Evolutionary conservation across 1,284 basidiomycete genomes (phyloP).

Genomic region (Agroathelia rolfsii): DNA sequence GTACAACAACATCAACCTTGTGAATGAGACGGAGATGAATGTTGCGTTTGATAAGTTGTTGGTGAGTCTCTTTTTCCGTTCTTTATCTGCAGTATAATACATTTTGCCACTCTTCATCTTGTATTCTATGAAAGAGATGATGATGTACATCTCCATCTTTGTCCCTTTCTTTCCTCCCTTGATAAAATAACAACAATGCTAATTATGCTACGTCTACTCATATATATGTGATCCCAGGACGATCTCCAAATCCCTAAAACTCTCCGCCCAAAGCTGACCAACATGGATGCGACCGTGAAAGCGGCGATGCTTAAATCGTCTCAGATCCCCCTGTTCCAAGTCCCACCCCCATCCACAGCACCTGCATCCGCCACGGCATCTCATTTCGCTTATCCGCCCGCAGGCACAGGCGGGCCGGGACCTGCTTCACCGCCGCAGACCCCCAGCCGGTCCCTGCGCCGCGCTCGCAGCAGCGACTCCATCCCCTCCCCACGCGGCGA

Average conservation of each 20-base stretch:
- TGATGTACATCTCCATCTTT: no score
- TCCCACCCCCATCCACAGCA: conserved; percentile 24
- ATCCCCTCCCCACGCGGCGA: conserved; percentile 47
- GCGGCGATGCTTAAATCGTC: conserved; percentile 86
- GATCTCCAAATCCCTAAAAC: conserved; percentile 76
- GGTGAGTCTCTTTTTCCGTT: conserved; percentile 27
- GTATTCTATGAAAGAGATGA: not conserved
- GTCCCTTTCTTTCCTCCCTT: no score
- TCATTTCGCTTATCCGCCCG: not conserved
- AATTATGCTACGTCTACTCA: no score
- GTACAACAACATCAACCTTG: conserved; percentile 26
- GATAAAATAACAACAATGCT: no score
- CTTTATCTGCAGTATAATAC: no score
- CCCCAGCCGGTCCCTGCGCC: conserved; percentile 38
- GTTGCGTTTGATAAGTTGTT: conserved; percentile 66
- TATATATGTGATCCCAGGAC: conserved; percentile 59
- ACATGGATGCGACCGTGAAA: conserved; percentile 76
- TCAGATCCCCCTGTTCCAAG: conserved; percentile 45
- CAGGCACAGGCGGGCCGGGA: no score
- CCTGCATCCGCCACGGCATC: no score
- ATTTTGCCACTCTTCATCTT: no score
- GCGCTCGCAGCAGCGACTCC: conserved; percentile 61
- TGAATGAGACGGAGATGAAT: conserved; percentile 36
- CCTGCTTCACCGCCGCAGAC: conserved; percentile 22
- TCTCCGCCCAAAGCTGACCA: conserved; percentile 64